A percentile compares a stretch with the other conserved stretches of the same genome.
phyloP scores from a whole-genome alignment of 192 early-diverging fungal genomes.

The Podila epicladia region DNA sequence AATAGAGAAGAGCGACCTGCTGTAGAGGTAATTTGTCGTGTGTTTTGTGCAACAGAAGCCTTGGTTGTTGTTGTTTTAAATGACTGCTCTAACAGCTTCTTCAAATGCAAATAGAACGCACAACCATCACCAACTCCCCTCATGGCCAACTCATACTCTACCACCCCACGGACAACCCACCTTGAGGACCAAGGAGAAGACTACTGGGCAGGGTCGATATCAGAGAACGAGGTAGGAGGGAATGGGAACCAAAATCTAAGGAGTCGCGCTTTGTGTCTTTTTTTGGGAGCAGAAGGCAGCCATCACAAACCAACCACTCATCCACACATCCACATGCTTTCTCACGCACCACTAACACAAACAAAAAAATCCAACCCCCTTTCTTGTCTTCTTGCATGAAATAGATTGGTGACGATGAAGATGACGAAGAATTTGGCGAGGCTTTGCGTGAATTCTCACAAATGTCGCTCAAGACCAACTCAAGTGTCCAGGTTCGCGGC shows the following conservation, averaged over 20 bases:
- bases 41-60: too few relatives aligned
- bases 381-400: background rate
- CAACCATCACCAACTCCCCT: background rate
- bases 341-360: background rate
- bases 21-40: too few relatives aligned
- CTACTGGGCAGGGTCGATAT: slow-evolving; percentile 3
- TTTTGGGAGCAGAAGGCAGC: background rate
- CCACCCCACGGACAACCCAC: background rate
- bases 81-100: too few relatives aligned
- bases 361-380: background rate
- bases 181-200: slow-evolving; percentile 14
- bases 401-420: slow-evolving; percentile 5
- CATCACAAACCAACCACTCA: too few relatives aligned
- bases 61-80: too few relatives aligned
- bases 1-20: background rate
- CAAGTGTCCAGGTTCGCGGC: slow-evolving; percentile 8
- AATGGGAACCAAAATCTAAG: slow-evolving; percentile 5
- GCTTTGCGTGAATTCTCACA: slow-evolving; percentile 16
- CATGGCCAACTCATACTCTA: background rate
- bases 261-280: background rate
- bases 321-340: background rate
- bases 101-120: too few relatives aligned
- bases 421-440: slow-evolving; percentile 32
- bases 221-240: slow-evolving; percentile 1
- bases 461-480: background rate